A percentile compares a stretch with the other conserved stretches of the same genome.
Conservation (phyloP, 208 protist species). For the Borovskyia barvae region DNA sequence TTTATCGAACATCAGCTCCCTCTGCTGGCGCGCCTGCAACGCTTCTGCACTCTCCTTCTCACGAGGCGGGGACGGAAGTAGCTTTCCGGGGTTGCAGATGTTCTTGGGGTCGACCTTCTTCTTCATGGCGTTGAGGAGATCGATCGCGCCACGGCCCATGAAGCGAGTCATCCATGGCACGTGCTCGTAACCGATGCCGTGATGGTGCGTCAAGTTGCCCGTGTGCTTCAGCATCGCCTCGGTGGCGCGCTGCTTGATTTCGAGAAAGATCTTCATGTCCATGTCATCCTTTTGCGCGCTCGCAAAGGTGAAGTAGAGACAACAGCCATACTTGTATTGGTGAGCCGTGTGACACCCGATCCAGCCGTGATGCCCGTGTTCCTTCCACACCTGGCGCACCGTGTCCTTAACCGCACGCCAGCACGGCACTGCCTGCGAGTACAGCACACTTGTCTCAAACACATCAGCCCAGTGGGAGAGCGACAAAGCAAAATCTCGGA, state of each 20-base stretch:
- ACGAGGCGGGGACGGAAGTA: constrained; percentile 59
- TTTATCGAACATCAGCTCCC: constrained; percentile 90
- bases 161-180: constrained; percentile 91
- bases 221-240: constrained; percentile 84
- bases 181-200: constrained; percentile 93
- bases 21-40: constrained; percentile 41
- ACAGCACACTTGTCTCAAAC: constrained; percentile 90
- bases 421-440: constrained; percentile 81
- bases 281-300: constrained; percentile 81
- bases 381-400: constrained; percentile 76
- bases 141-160: constrained; percentile 63
- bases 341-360: constrained; percentile 92
- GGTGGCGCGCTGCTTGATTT: constrained; percentile 85
- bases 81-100: constrained; percentile 91
- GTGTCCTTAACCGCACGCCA: constrained; percentile 91
- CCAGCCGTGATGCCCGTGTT: constrained; percentile 80
- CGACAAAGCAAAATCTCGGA: constrained; percentile 86
- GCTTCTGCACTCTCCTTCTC: constrained; percentile 40
- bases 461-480: constrained; percentile 89
- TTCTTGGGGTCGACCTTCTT: constrained; percentile 83
- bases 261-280: constrained; percentile 87
- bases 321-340: constrained; percentile 91
- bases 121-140: constrained; percentile 80
- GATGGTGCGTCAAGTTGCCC: constrained; percentile 90
- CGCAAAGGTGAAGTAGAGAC: constrained; percentile 93